Conservation (phyloP, 2,329 filamentous ascomycete genomes). For the Cladosporium sp. region DNA sequence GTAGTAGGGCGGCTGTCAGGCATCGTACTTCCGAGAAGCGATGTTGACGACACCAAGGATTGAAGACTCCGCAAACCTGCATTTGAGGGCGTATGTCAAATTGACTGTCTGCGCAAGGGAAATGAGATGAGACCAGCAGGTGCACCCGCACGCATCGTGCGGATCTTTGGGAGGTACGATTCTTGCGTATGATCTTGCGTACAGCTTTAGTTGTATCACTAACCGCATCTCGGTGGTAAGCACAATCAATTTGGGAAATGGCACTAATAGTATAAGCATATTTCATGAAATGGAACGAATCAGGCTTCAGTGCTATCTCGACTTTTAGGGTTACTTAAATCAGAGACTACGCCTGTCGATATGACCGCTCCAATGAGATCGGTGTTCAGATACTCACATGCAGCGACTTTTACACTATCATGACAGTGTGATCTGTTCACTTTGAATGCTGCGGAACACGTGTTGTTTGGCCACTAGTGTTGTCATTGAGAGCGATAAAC, state of each 20-base stretch:
- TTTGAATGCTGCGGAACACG: not conserved
- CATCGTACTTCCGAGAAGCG: not conserved
- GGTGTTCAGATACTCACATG: too few relatives aligned
- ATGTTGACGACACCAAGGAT: not conserved
- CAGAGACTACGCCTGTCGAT: not conserved
- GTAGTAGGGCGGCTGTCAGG: not conserved
- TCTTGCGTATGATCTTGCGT: not conserved
- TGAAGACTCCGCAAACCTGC: not conserved
- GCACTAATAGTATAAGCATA: not conserved
- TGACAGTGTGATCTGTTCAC: not conserved
- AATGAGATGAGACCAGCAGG: not conserved
- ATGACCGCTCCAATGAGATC: not conserved
- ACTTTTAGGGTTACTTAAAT: not conserved
- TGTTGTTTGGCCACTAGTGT: not conserved
- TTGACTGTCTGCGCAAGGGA: not conserved
- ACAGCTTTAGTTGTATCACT: not conserved
- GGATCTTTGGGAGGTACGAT: not conserved
- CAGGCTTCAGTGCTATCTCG: not conserved
- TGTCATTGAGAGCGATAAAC: not conserved
- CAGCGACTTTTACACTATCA: not conserved
- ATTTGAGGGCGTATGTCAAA: not conserved
- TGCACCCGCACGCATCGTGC: not conserved
- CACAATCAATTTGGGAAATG: not conserved
- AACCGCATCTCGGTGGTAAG: not conserved
- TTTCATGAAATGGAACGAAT: not conserved